Base-by-base conservation (phyloP, 139 green algal genomes). In the Chlamydomonas sp. region DNA sequence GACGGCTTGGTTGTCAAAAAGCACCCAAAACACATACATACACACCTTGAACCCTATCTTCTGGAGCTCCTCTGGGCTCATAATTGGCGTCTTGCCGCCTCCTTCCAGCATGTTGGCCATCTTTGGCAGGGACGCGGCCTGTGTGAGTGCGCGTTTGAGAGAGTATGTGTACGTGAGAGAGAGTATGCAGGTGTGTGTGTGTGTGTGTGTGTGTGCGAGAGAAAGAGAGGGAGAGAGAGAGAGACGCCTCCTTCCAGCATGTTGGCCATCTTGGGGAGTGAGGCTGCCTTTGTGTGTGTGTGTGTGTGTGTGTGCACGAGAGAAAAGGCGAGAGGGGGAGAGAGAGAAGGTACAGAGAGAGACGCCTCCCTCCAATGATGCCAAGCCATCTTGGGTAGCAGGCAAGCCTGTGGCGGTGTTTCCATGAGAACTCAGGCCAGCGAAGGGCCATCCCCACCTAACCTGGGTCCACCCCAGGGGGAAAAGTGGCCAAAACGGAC, bases 101-200 rank as follows among this genome's bases (percentile, higher is more conserved):
- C 92, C 93, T 69, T 98, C 93, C 20, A 98, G 78, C 84, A 96
- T 97, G 83, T 92, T 96, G 26, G 92, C 92, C 87, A 96, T 96
- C 81, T 91, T 26, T 10, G 33, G 33, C 33, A 66, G 59, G 26
- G 54, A n/a, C n/a, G n/a, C n/a, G n/a, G n/a, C n/a, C n/a, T n/a
- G n/a, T n/a, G n/a, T n/a, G n/a, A n/a, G n/a, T n/a, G n/a, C n/a
- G n/a, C n/a, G n/a, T n/a, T n/a, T n/a, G n/a, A n/a, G n/a, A n/a
- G n/a, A n/a, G n/a, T n/a, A n/a, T n/a, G 43, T 54, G 43, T 54
- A 20, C 13, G 43, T 54, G 43, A 54, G 43, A 54, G 43, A 26
- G 43, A 54, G 43, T 13, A 54, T 54, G 43, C 13, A 20, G 20
- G 43, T 54, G 43, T 26, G 43, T 26, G 43, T 54, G 43, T 26